Evolutionary conservation across 805 yeast genomes (phyloP).

Genomic region (Candida lessepsii): DNA sequence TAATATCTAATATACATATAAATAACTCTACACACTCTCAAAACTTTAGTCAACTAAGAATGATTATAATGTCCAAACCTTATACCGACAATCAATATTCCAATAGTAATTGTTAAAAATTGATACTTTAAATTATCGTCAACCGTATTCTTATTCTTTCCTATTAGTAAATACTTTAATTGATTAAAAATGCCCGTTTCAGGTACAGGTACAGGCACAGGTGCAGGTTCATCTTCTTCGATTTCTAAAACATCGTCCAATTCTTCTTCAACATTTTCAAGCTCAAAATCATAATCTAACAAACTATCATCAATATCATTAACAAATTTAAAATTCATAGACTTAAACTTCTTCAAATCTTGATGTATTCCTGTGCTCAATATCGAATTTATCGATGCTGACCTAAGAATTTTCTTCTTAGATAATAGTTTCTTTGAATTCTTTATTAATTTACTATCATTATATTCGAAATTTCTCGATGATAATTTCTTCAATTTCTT

Average conservation of each 20-base stretch:
- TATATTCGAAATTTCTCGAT: constrained; percentile 41
- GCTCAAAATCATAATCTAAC: constrained; percentile 13
- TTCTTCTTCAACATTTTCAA: constrained; percentile 9
- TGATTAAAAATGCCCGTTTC: constrained; percentile 33
- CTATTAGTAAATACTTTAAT: constrained; percentile 34
- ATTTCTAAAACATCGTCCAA: constrained; percentile 7
- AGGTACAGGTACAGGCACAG: constrained; percentile 3
- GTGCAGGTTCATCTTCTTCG: constrained; percentile 8
- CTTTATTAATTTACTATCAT: constrained; percentile 52
- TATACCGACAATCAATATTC: constrained; percentile 40
- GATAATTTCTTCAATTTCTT: constrained; percentile 39
- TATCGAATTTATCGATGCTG: constrained; percentile 33
- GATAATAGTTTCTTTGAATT: constrained; percentile 46
- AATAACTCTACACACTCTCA: constrained; percentile 4
- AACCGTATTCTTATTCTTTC: constrained; percentile 27
- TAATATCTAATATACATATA: constrained; percentile 5
- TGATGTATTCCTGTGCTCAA: constrained; percentile 18
- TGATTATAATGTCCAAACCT: constrained; percentile 29
- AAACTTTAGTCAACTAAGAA: neutral
- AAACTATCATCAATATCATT: constrained; percentile 12
- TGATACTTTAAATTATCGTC: constrained; percentile 43
- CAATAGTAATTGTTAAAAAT: constrained; percentile 42
- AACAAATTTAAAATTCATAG: constrained; percentile 25
- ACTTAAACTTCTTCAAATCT: constrained; percentile 33
- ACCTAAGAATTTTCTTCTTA: constrained; percentile 41